phyloP scores from a whole-genome alignment of 2,329 filamentous ascomycete genomes.

The Aurifilum marmelostoma region DNA sequence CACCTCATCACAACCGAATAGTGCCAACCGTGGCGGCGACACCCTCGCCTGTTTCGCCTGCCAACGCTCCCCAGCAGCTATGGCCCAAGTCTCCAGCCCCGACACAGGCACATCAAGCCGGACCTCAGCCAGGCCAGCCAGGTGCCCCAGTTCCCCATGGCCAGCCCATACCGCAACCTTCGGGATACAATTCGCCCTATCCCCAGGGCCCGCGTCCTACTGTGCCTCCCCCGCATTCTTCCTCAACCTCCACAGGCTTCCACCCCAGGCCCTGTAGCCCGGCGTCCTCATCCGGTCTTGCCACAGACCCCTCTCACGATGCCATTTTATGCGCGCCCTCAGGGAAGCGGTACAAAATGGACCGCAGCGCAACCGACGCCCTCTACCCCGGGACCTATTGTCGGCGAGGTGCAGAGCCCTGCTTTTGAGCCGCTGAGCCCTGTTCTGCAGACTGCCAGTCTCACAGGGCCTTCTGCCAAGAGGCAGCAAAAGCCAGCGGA shows the following conservation, averaged over 20 bases:
- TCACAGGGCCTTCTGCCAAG: constrained; percentile 39
- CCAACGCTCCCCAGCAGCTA: constrained; percentile 16
- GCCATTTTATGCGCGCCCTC: constrained; percentile 22
- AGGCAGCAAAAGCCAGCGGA: constrained; percentile 38
- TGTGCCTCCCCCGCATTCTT: constrained; percentile 22
- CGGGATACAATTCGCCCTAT: constrained; percentile 19
- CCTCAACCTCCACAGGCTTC: constrained; percentile 19
- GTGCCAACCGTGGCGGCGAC: constrained; percentile 20
- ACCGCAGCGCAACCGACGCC: constrained; percentile 56
- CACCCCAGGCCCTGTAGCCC: constrained; percentile 16
- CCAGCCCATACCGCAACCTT: constrained; percentile 28
- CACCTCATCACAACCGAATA: constrained; percentile 16
- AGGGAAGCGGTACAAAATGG: constrained; percentile 60
- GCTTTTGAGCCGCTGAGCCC: constrained; percentile 64
- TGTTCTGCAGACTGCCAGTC: constrained; percentile 44
- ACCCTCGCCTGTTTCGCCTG: constrained; percentile 22
- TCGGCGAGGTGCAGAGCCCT: constrained; percentile 53
- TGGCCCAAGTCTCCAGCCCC: constrained; percentile 24
- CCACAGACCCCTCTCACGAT: constrained; percentile 32
- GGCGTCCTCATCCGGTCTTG: constrained; percentile 24
- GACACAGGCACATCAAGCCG: constrained; percentile 11
- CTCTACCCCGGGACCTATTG: constrained; percentile 54
- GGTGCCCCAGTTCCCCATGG: constrained; percentile 1
- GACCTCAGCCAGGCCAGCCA: constrained; percentile 16
- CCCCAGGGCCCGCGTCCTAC: constrained; percentile 32